phyloP scores from a whole-genome alignment of 169 alveolate genomes.

The Sarcocystis neurona region DNA sequence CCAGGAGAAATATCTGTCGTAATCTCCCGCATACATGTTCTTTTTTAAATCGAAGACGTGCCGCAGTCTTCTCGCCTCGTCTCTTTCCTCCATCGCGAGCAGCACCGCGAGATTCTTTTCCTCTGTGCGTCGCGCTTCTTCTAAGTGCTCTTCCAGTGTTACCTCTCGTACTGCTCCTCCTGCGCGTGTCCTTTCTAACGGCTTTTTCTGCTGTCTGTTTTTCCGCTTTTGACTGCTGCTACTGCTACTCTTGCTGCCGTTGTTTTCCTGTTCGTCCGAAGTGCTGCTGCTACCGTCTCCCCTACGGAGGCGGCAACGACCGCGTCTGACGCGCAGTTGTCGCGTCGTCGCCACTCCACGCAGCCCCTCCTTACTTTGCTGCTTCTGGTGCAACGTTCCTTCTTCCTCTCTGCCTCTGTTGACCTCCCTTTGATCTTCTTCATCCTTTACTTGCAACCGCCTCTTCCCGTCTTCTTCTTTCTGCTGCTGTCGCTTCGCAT shows the following conservation, averaged over 20 bases:
- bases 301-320: not conserved
- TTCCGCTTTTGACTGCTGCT: constrained; percentile 15
- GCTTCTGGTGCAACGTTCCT: not conserved
- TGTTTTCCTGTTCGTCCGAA: not conserved
- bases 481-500: not conserved
- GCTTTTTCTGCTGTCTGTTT: not conserved
- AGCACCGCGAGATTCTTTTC: constrained; percentile 77
- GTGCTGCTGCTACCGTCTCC: not conserved
- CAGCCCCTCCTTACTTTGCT: not conserved
- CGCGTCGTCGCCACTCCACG: not conserved
- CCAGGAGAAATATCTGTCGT: constrained; percentile 43
- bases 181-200: not conserved
- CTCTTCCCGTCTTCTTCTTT: not conserved
- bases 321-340: constrained; percentile 20
- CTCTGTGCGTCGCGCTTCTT: constrained; percentile 78
- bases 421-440: not conserved
- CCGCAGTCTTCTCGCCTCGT: constrained; percentile 28
- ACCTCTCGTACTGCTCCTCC: constrained; percentile 9
- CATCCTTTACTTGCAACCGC: not conserved
- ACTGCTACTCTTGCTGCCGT: constrained; percentile 30
- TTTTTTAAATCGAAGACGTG: constrained; percentile 11
- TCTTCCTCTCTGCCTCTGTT: not conserved
- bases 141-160: constrained; percentile 82
- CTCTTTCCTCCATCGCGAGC: constrained; percentile 60
- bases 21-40: constrained; percentile 26